phyloP scores from a whole-genome alignment of 2,329 filamentous ascomycete genomes.

The Basipetospora chlamydospora region DNA sequence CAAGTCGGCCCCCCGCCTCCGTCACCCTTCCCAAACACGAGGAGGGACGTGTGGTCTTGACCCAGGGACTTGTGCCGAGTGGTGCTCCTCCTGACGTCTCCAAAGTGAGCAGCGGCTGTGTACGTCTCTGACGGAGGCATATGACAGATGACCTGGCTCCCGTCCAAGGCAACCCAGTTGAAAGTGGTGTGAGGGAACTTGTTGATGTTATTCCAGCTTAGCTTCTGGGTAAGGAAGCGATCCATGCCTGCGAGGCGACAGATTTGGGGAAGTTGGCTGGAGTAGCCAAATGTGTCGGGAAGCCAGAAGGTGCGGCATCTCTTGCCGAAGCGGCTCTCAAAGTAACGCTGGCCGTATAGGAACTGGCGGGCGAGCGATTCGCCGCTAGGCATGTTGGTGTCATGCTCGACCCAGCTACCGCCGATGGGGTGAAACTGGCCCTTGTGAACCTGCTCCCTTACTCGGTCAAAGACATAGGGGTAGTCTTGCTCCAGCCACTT shows the following conservation, averaged over 20 bases:
- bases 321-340: slow-evolving; percentile 81
- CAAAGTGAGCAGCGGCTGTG: slow-evolving; percentile 86
- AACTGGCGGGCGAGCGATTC: slow-evolving; percentile 92
- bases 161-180: slow-evolving; percentile 94
- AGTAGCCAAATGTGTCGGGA: slow-evolving; percentile 96
- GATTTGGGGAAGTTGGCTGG: slow-evolving; percentile 82
- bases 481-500: slow-evolving; percentile 93
- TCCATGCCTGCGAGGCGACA: slow-evolving; percentile 92
- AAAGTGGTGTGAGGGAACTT: slow-evolving; percentile 98
- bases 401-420: slow-evolving; percentile 97
- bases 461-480: slow-evolving; percentile 74
- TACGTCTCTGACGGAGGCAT: slow-evolving; percentile 96
- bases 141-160: slow-evolving; percentile 91
- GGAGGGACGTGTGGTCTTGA: slow-evolving; percentile 74
- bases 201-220: slow-evolving; percentile 99
- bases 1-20: slow-evolving; percentile 91
- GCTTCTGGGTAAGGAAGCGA: slow-evolving; percentile 92
- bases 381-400: slow-evolving; percentile 92
- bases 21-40: slow-evolving; percentile 94
- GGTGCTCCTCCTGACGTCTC: slow-evolving; percentile 80
- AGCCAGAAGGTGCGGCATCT: slow-evolving; percentile 92
- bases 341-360: slow-evolving; percentile 87
- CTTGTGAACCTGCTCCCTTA: slow-evolving; percentile 80
- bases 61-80: slow-evolving; percentile 92
- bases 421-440: slow-evolving; percentile 90